Evolutionary conservation across 2,329 filamentous ascomycete genomes (phyloP), one percentile per base, ranked within the genome.

Genomic region (Phialophora tarda): DNA sequence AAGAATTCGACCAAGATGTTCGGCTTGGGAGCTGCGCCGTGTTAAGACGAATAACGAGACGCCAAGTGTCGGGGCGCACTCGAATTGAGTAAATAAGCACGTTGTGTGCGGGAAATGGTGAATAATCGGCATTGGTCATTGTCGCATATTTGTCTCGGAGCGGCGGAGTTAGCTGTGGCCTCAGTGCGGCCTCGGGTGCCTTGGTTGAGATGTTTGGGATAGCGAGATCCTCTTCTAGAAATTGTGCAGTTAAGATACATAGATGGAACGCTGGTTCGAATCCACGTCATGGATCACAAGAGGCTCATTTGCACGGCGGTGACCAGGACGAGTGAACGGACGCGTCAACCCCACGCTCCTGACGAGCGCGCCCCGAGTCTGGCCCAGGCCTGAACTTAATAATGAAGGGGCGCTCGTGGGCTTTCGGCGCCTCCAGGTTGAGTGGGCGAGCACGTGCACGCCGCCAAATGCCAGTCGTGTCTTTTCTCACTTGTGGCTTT

Each of bases 1-100:
- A 57, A 55, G 51, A 97, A 97, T 77, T 95, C 91, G 0, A 84
- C 89, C 64, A 83, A 82, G 68, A 92, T 97, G 75, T 97, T 97
- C 81, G 88, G 87, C 0, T 77, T 96, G 50, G 89, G 59, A 30
- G 14, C 17, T 17, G 14, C 38, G 2, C 5, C 30, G 86, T 0
- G 83, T 85, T 71, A 65, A 17, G 47, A 44, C 28, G 4, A 12
- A 41, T 28, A 7, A 11, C 21, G 21, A 26, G 48, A 51, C 21
- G 48, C 38, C 14, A n/a, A n/a, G 38, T 44, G 38, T 44, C 38
- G 38, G 38, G 38, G 38, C 7, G 38, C 38, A 5, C 44, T 62
- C 30, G 26, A 21, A 30, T 54, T 21, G 41, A 56, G 58, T 58
- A 38, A 41, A 23, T 8, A 32, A 38, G 38, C 30, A 58, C n/a